Base-by-base conservation (phyloP, 2,329 filamentous ascomycete genomes). In the Colletotrichum camelliae region DNA sequence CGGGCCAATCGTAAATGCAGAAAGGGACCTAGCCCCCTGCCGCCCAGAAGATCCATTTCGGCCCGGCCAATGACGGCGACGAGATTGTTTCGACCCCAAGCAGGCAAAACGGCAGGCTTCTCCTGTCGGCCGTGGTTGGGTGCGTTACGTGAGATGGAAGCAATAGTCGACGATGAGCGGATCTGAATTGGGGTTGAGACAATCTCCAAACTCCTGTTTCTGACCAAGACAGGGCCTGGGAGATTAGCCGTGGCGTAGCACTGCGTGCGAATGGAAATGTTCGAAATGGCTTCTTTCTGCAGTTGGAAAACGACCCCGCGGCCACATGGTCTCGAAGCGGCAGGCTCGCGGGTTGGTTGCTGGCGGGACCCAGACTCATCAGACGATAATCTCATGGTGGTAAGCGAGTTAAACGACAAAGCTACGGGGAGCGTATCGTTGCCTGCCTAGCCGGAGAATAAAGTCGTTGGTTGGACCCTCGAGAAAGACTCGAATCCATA, bases 11-110 rank as follows among this genome's bases (percentile, higher is more conserved):
- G 58, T 35, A 80, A 80, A 80, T 57, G 21, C 18, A 66, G 35
- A 48, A 64, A 65, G 82, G 69, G 80, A 80, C 69, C 70, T 65
- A 67, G 39, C 65, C 65, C 65, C 70, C 43, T 74, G 55, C 33
- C 74, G 69, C 65, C 35, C 35, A 76, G 52, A 77, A 52, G 21
- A 61, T 66, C 67, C 67, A 70, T 66, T 70, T 69, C 58, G 48
- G 43, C 61, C 5, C 18, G 33, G 24, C 74, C 57, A 77, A 77
- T 77, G 48, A 52, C 58, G 37, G 24, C 18, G 13, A 35, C 39
- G 48, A 52, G 27, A 37, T 48, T 71, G 33, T n/a, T 12, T 39
- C 21, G 43, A 60, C 27, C 65, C 35, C 18, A 43, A 43, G 33
- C 64, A 29, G n/a, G 12, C 55, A 43, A 39, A 60, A 58, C 9